Conservation (phyloP, 768 basidiomycete species). For the Mycena maculata region DNA sequence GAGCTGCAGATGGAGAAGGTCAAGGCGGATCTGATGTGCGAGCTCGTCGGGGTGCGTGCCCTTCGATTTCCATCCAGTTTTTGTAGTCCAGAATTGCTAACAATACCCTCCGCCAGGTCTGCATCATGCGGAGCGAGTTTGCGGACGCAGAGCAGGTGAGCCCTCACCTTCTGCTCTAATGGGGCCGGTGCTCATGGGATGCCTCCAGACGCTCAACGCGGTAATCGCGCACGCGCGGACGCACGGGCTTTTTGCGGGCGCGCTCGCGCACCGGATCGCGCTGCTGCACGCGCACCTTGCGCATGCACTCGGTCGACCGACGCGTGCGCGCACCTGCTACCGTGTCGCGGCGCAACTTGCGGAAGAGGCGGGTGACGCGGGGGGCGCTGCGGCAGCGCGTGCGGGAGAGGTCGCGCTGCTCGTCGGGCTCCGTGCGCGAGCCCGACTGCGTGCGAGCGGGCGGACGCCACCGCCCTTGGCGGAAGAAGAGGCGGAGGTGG, state of each 20-base stretch:
- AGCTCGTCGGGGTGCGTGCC: constrained; percentile 69
- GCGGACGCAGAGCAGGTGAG: constrained; percentile 68
- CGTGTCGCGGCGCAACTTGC: constrained; percentile 67
- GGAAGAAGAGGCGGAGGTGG: constrained; percentile 30
- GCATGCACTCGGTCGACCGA: constrained; percentile 67
- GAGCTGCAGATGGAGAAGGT: constrained; percentile 66
- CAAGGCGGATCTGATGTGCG: constrained; percentile 78
- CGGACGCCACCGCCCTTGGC: constrained; percentile 34
- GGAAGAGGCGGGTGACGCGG: constrained; percentile 28
- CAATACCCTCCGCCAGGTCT: constrained; percentile 56
- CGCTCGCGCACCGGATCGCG: constrained; percentile 71
- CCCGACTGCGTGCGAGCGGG: constrained; percentile 18
- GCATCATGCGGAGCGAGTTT: constrained; percentile 77
- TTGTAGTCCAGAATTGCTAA: too few species aligned
- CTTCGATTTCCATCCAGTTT: background rate
- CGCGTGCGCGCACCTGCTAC: constrained; percentile 72
- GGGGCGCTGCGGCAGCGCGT: constrained; percentile 53
- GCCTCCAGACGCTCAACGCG: constrained; percentile 51
- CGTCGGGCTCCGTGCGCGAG: constrained; percentile 53
- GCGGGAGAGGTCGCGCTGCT: constrained; percentile 64
- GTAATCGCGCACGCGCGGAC: constrained; percentile 75
- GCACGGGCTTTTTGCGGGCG: constrained; percentile 59
- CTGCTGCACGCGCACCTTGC: constrained; percentile 80
- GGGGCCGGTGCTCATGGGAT: background rate
- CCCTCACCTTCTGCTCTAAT: background rate